These are phyloP conservation scores for Epichloe coenophiala DNA, from an alignment of 2,329 filamentous ascomycete genomes.

Conservation along the genomic window DNA sequence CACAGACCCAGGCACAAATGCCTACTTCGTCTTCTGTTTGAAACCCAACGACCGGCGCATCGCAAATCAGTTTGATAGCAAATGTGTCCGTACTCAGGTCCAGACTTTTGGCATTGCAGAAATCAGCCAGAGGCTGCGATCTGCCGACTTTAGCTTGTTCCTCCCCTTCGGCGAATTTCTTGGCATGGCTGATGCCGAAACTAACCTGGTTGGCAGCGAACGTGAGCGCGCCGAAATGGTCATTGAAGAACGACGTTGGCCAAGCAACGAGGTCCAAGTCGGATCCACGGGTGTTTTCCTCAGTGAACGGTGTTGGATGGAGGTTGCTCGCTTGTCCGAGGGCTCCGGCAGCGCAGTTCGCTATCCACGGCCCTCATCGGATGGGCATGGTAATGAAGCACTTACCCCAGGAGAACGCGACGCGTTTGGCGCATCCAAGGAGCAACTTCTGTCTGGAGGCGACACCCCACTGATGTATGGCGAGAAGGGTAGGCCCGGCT, in stretches of 20 bases:
- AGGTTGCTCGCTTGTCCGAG: slow-evolving; percentile 65
- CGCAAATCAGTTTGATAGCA: slow-evolving; percentile 97
- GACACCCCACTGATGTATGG: slow-evolving; percentile 49
- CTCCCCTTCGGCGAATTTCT: slow-evolving; percentile 93
- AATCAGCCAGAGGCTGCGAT: slow-evolving; percentile 83
- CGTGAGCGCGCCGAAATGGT: slow-evolving; percentile 81
- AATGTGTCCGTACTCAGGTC: slow-evolving; percentile 87
- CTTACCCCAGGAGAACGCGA: slow-evolving; percentile 45
- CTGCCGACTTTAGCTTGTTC: slow-evolving; percentile 92
- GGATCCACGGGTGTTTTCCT: slow-evolving; percentile 91
- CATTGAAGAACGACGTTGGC: slow-evolving; percentile 88
- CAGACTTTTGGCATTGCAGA: slow-evolving; percentile 95
- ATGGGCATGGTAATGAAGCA: slow-evolving; percentile 51
- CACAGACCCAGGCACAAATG: slow-evolving; percentile 69
- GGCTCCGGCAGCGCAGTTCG: slow-evolving; percentile 36
- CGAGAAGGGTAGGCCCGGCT: slow-evolving; percentile 65
- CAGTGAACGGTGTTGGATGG: slow-evolving; percentile 90
- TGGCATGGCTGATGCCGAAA: slow-evolving; percentile 72
- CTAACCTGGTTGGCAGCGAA: slow-evolving; percentile 79
- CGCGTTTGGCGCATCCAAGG: slow-evolving; percentile 49
- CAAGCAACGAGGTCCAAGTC: slow-evolving; percentile 76
- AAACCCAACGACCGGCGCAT: slow-evolving; percentile 96
- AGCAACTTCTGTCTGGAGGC: slow-evolving; percentile 39
- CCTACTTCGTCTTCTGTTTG: slow-evolving; percentile 92
- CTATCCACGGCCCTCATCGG: slow-evolving; percentile 34